Evolutionary conservation across 148 eudicot species (phyloP).

Genomic region (Spergularia bocconei): DNA sequence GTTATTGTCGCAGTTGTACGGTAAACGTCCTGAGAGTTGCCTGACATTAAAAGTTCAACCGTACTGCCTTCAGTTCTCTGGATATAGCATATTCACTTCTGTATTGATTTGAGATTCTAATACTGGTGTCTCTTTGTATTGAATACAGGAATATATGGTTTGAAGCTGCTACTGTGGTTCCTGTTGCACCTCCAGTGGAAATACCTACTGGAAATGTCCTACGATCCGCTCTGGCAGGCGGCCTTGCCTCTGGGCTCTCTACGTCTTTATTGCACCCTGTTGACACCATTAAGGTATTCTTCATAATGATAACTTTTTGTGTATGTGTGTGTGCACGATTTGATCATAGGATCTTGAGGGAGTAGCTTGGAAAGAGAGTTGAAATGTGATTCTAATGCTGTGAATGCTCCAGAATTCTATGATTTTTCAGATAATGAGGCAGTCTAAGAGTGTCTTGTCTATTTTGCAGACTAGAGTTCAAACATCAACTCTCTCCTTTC

Average conservation of each 20-base stretch:
- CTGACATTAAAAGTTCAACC: not conserved
- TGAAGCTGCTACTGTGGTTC: slow-evolving; percentile 96
- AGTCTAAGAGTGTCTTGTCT: slow-evolving; percentile 23
- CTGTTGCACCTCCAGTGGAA: slow-evolving; percentile 92
- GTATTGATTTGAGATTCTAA: not conserved
- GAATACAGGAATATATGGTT: slow-evolving; percentile 83
- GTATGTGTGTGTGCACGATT: not conserved
- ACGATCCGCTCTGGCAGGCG: slow-evolving; percentile 84
- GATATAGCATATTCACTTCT: not conserved
- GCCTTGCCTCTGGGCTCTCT: slow-evolving; percentile 88
- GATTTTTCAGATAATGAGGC: not conserved
- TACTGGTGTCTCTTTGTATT: slow-evolving; percentile 11
- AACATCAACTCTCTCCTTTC: slow-evolving; percentile 80
- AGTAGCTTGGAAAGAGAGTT: not conserved
- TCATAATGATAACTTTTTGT: not conserved
- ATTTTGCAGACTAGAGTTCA: slow-evolving; percentile 80
- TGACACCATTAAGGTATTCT: slow-evolving; percentile 72
- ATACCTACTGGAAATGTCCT: slow-evolving; percentile 80
- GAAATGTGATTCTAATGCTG: not conserved
- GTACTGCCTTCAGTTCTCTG: not conserved
- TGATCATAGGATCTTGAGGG: not conserved
- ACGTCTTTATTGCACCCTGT: slow-evolving; percentile 84
- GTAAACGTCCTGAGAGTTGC: no score
- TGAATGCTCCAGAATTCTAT: not conserved
- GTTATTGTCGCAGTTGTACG: no score